Evolutionary conservation across 805 yeast species (phyloP), one percentile per base, ranked within the genome.

Genomic region (Kodamaea laetipori): DNA sequence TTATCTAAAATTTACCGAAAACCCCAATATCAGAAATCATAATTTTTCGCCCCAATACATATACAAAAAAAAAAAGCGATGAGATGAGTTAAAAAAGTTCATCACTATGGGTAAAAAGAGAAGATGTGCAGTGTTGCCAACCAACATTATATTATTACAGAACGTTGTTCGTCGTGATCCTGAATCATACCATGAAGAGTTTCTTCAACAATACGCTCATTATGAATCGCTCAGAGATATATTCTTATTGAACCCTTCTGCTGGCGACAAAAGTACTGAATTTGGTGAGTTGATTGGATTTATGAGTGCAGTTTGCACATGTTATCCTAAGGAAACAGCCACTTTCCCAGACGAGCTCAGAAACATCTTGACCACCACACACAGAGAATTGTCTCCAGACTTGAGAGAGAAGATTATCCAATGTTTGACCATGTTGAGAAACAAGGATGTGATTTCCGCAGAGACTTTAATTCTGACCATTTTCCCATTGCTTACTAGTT

Each of bases 131-230:
- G 77, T 90, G 45, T 72, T 92, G 60, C 98, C 98, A 8, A 86
- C 90, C 13, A 94, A 94, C 66, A 86, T 94, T 60, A 90, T 95
- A 28, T 71, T 92, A 49, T 69, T 94, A 47, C 99, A 94, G 68
- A 94, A 94, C 63, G 74, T 94, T 51, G 95, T 94, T 7, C 84
- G 90, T 54, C 77, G 97, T 56, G 99, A 94, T 63, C 97, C 99
- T 2, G 86, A 79, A 54, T 90, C 98, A 0, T 94, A 94, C 62
- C 81, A 81, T 47, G 99, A 94, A 65, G 99, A 94, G 64, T 94
- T 94, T 64, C 64, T 85, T 30, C 94, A 90, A 56, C 99, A 94
- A 61, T 89, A 84, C 61, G 80, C 94, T 41, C 98, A 94, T 63
- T 94, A 94, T 65, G 90, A 85, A 60, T 86, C 98, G 2, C 69